Evolutionary conservation across 2,329 filamentous ascomycete species (phyloP).

Genomic region (Aaosphaeria arxii): DNA sequence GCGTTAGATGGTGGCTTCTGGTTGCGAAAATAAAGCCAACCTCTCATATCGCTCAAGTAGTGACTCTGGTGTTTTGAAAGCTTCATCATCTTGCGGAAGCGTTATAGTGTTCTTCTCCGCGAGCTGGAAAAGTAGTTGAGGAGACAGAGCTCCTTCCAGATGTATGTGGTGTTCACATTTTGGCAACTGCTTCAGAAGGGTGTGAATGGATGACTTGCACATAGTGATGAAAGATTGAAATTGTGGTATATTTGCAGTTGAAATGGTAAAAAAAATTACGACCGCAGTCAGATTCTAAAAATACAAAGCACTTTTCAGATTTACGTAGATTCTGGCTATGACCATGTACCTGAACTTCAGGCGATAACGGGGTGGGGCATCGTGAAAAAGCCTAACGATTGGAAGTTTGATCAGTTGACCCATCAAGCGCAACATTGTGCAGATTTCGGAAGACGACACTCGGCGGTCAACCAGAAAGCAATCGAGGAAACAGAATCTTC

Average conservation of each 20-base stretch:
- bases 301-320: no score
- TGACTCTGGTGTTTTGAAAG: constrained; percentile 59
- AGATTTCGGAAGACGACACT: no score
- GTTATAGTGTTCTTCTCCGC: constrained; percentile 63
- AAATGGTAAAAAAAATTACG: no score
- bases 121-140: constrained; percentile 66
- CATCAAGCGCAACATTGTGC: no score
- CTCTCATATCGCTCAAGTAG: constrained; percentile 62
- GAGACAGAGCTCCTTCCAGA: constrained; percentile 71
- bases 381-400: no score
- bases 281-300: no score
- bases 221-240: constrained; percentile 3
- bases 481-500: background rate
- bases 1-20: background rate
- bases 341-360: no score
- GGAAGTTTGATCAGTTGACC: no score
- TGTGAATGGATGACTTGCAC: constrained; percentile 16
- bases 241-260: no score
- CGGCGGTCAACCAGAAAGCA: no score
- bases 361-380: no score
- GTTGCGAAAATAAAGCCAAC: background rate
- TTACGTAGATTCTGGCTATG: no score
- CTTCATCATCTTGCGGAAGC: constrained; percentile 56
- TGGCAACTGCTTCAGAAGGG: constrained; percentile 57
- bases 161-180: constrained; percentile 84